Evolutionary conservation across 306 rosid species (phyloP), one percentile per base, ranked within the genome.

Genomic region (Vicia faba): DNA sequence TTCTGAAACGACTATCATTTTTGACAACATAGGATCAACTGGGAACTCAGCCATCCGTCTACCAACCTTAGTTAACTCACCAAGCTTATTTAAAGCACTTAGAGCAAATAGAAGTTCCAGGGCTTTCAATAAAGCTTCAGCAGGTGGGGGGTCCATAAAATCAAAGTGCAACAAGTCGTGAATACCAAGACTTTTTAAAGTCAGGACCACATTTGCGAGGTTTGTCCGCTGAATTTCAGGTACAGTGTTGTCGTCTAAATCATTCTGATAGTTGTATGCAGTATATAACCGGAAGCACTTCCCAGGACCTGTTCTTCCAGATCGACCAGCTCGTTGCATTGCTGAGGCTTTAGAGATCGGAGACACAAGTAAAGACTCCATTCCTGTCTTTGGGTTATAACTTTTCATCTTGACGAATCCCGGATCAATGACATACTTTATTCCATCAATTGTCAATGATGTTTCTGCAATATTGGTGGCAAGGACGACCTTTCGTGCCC

Each of bases 381-480:
- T 90, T 26, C 99, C 99, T 38, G 97, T 93, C 84, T 96, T 86
- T 46, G 98, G 97, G 39, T 72, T 72, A 72, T 72, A 74, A 58
- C 68, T 74, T 66, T 74, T 74, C 78, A 74, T 93, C 77, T 93
- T 93, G 75, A 82, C 79, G 46, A 88, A 93, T 5, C 98, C 98
- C 3, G 98, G 98, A 70, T 93, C 99, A 74, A 93, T 93, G 49
- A 93, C 99, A 64, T 90, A 93, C 68, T 90, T 90, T 70, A 93
- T 90, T 76, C 99, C 97, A 82, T 93, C 96, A 66, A 93, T 90
- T 25, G 99, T 93, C 82, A 93, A 82, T 15, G 97, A 93, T 1
- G 99, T 93, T 79, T 93, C 99, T 1, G 99, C 99, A 59, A 93
- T 93, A 79, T 93, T 93, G 66, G 99, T 93, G 18, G 99, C 99